Evolutionary conservation across 768 basidiomycete species (phyloP).

Genomic region (Lactifluus pinguis): DNA sequence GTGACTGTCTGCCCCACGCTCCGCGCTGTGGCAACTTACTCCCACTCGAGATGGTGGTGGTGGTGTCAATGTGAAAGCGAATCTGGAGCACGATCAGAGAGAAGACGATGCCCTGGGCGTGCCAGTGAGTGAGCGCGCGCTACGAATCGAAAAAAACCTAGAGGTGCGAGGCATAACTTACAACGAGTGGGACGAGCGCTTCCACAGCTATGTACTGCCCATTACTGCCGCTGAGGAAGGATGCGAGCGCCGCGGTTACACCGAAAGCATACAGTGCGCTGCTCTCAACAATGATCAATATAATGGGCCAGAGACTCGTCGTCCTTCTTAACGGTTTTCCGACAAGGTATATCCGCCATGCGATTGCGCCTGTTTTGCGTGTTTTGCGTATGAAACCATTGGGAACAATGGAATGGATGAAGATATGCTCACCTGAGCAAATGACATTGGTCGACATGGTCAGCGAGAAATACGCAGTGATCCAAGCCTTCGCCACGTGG

Average conservation of each 20-base stretch:
- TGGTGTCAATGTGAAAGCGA: not conserved
- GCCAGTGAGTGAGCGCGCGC: no score
- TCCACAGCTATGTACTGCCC: not conserved
- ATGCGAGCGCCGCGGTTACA: not conserved
- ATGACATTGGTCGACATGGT: not conserved
- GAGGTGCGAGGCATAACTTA: not conserved
- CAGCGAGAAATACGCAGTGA: not conserved
- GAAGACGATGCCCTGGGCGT: slow-evolving; percentile 3
- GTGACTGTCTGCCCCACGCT: not conserved
- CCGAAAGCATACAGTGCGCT: not conserved
- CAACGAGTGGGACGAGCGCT: not conserved
- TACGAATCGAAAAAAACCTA: not conserved
- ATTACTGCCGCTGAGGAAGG: not conserved
- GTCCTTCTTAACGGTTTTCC: not conserved
- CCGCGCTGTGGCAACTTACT: not conserved
- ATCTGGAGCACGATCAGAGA: slow-evolving; percentile 5
- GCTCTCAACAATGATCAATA: not conserved
- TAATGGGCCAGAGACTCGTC: not conserved
- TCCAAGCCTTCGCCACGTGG: not conserved
- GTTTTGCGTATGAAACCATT: not conserved
- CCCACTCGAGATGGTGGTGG: not conserved
- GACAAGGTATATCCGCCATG: not conserved
- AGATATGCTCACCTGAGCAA: not conserved
- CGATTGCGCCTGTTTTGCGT: not conserved
- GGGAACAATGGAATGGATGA: not conserved